These are phyloP conservation scores for Phanerochaete sordida DNA, from an alignment of 768 basidiomycete genomes.

Conservation along the genomic window DNA sequence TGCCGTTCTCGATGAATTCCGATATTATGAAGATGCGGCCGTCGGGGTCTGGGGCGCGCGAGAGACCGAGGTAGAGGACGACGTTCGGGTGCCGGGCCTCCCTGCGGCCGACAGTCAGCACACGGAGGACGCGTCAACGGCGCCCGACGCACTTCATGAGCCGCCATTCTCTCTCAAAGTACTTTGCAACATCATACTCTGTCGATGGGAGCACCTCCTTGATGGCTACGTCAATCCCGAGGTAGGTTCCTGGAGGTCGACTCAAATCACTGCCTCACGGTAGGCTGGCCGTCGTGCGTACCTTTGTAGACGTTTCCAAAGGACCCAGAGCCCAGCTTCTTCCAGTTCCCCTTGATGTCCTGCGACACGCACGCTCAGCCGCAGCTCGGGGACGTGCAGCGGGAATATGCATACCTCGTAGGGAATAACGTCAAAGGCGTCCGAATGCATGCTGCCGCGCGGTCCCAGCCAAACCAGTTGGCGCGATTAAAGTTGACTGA, in stretches of 20 bases:
- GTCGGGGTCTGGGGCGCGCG: constrained; percentile 71
- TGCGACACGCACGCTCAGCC: constrained; percentile 25
- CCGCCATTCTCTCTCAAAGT: constrained; percentile 98
- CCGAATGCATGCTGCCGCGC: constrained; percentile 36
- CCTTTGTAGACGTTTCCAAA: constrained; percentile 94
- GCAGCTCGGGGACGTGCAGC: not conserved
- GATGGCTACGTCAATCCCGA: constrained; percentile 94
- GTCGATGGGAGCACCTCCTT: constrained; percentile 92
- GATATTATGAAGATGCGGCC: constrained; percentile 92
- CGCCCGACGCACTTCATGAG: constrained; percentile 73
- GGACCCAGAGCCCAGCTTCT: constrained; percentile 87
- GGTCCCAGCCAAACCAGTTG: constrained; percentile 1
- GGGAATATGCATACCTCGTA: constrained; percentile 56
- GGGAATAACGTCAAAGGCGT: constrained; percentile 86
- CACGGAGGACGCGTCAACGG: constrained; percentile 8
- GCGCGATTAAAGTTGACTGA: not conserved
- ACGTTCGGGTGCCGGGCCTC: constrained; percentile 92
- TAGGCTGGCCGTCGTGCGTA: constrained; percentile 27
- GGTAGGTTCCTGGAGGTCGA: constrained; percentile 64
- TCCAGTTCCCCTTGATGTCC: constrained; percentile 89
- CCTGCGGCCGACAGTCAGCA: constrained; percentile 23
- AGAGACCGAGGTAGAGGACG: constrained; percentile 89
- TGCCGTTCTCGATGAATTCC: constrained; percentile 91
- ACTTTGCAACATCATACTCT: constrained; percentile 94
- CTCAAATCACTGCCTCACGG: not conserved